Base-by-base conservation (phyloP, 2,329 filamentous ascomycete genomes). In the Ilyonectria destructans region DNA sequence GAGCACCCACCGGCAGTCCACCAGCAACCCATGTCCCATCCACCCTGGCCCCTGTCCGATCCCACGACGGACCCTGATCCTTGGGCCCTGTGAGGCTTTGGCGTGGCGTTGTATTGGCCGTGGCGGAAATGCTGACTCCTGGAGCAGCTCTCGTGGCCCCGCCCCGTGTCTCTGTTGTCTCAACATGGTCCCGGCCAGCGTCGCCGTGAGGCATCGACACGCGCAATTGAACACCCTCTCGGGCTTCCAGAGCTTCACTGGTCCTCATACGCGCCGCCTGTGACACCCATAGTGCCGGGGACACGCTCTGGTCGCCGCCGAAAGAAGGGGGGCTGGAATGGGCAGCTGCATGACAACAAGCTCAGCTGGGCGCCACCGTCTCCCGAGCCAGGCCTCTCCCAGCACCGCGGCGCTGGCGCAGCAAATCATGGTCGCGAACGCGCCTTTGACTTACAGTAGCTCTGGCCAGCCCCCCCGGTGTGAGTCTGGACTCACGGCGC, bases 361-460 rank as follows among this genome's bases (percentile, higher is more conserved):
- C 40, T 58, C 62, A 65, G 55, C 60, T 67, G 60, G 40, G 43
- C 64, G 64, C 64, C 54, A 67, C 54, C 37, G 7, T 43, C 21
- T 46, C 8, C 56, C 19, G 6, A 33, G 17, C 45, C 49, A 59
- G 54, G n/a, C 59, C 35, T 58, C 55, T 43, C 48, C 19, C 60
- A 26, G 60, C 15, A 15, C 45, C 17, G 52, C 65, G 66, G 66
- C 62, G 58, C 37, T 35, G 51, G 58, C 57, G 45, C 43, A 65
- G 65, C 60, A 68, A 64, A 68, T 68, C 60, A 59, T 33, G 33
- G 54, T 40, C 40, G 21, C 23, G 31, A 19, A 13, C 52, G 26
- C 49, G 19, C 2, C 21, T 23, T 17, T 17, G 29, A 17, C 17
- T 19, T 21, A 23, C n/a, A 23, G 3, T 23, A 19, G 33, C 23